Percentiles rank a stretch among this genome's conserved stretches.
Evolutionary conservation across 2,329 filamentous ascomycete genomes (phyloP).

Genomic region (Ilyonectria sp.): DNA sequence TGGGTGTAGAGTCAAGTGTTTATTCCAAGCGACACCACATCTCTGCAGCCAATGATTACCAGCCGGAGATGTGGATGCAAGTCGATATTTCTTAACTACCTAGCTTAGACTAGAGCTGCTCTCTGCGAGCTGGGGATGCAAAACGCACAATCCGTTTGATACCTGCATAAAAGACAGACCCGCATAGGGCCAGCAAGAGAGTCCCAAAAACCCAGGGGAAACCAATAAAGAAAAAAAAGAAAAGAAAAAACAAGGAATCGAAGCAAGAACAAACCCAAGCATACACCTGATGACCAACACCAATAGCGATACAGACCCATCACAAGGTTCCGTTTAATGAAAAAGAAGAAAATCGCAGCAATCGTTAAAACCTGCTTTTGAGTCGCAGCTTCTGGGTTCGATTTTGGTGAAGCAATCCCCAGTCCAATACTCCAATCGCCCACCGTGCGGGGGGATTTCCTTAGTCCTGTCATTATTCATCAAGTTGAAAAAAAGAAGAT

Average conservation of each 20-base stretch:
- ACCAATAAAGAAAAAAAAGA: constrained; percentile 9
- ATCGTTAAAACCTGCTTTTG: constrained; percentile 8
- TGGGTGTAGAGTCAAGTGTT: not conserved
- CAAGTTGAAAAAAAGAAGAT: constrained; percentile 18
- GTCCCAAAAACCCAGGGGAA: constrained; percentile 3
- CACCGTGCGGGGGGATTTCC: not conserved
- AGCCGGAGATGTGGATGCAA: not conserved
- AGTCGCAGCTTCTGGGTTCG: constrained; percentile 2
- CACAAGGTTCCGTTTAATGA: not conserved
- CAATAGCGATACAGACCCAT: not conserved
- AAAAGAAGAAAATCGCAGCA: not conserved
- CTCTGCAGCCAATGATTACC: not conserved
- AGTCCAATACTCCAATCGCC: constrained; percentile 23
- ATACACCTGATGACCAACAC: not conserved
- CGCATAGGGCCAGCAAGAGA: not conserved
- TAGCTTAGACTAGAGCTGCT: constrained; percentile 17
- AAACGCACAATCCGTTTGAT: not conserved
- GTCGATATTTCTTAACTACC: constrained; percentile 5
- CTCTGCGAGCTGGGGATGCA: constrained; percentile 3
- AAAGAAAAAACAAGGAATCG: not conserved
- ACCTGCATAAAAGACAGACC: not conserved
- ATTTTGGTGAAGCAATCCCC: constrained; percentile 19
- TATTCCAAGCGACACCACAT: not conserved
- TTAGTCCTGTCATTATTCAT: constrained; percentile 37
- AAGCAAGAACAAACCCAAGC: not conserved